Percentiles rank a stretch among this genome's conserved stretches.
phyloP scores from a whole-genome alignment of 371 early-diverging fungal species.

The Rozella allomycis region DNA sequence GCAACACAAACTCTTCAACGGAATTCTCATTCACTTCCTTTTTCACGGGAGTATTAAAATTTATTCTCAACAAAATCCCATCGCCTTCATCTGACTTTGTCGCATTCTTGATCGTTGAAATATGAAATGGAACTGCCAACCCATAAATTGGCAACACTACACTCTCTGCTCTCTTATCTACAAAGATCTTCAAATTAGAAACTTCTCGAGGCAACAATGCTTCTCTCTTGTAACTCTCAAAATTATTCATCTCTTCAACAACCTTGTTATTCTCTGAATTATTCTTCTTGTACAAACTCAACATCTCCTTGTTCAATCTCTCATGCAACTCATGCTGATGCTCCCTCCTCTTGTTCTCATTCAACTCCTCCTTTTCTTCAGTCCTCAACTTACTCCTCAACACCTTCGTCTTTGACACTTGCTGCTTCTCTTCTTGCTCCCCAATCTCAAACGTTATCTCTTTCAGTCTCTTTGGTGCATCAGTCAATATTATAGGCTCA shows the following conservation, averaged over 20 bases:
- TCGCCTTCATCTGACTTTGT: constrained; percentile 91
- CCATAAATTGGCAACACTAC: constrained; percentile 92
- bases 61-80: constrained; percentile 78
- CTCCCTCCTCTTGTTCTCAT: constrained; percentile 47
- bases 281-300: constrained; percentile 41
- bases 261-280: constrained; percentile 33
- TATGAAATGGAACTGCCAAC: constrained; percentile 95
- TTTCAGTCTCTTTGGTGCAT: constrained; percentile 11
- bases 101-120: constrained; percentile 83
- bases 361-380: constrained; percentile 35
- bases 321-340: constrained; percentile 73
- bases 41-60: constrained; percentile 87
- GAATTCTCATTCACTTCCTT: too few species aligned
- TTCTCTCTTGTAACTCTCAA: constrained; percentile 84
- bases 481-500: constrained; percentile 41
- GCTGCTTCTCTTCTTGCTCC: not conserved
- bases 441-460: not conserved
- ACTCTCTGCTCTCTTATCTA: constrained; percentile 70
- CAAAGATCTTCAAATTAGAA: constrained; percentile 36
- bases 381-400: not conserved
- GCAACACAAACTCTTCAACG: too few species aligned
- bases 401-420: not conserved
- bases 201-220: constrained; percentile 45
- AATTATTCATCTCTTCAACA: constrained; percentile 36
- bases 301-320: constrained; percentile 51